Evolutionary conservation across 257 asterid species (phyloP), one percentile per base, ranked within the genome.

Genomic region (Solanum virginianum): DNA sequence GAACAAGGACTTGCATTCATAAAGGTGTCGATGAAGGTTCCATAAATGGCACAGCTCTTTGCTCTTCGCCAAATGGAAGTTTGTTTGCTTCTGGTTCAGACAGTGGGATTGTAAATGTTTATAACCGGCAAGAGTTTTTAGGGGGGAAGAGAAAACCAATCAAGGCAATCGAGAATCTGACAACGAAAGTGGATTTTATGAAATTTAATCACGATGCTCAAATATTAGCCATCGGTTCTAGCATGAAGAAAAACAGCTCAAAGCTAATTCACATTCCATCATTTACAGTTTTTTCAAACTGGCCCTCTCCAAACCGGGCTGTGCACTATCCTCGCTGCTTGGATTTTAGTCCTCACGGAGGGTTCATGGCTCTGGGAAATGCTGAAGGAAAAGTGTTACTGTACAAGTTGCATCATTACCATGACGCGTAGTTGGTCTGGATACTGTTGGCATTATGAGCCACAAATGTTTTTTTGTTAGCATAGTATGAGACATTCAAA

Each of bases 31-130:
- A 97, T 70, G 98, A 97, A 74, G 99, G 98, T n/a, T 97, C 98
- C 88, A 83, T 94, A 80, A 97, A 83, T 11, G 96, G 98, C 43
- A 90, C 98, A 4, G 81, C 98, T 53, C 94, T 95, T 53, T 90
- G 94, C 83, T 87, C 94, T 65, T 89, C 99, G 0, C 94, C 96
- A 0, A 60, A 69, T 26, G 98, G 98, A 17, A 88, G 92, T 82
- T 84, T 95, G 68, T 96, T 96, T 87, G 98, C 99, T n/a, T 95
- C 99, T 43, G 99, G 98, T 86, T 93, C 98, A 24, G 97, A 91
- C 82, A 92, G 92, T 65, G 99, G 99, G 86, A 88, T 93, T 79
- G 98, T 95, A 87, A 96, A 96, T 84, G 68, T 96, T 45, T 96
- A 96, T 85, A 88, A 93, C 39, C 74, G 89, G 29, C 95, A 90